Percentiles rank a stretch among this genome's conserved stretches.
phyloP scores from a whole-genome alignment of 2,329 filamentous ascomycete genomes.

The Microcyclospora pomicola region DNA sequence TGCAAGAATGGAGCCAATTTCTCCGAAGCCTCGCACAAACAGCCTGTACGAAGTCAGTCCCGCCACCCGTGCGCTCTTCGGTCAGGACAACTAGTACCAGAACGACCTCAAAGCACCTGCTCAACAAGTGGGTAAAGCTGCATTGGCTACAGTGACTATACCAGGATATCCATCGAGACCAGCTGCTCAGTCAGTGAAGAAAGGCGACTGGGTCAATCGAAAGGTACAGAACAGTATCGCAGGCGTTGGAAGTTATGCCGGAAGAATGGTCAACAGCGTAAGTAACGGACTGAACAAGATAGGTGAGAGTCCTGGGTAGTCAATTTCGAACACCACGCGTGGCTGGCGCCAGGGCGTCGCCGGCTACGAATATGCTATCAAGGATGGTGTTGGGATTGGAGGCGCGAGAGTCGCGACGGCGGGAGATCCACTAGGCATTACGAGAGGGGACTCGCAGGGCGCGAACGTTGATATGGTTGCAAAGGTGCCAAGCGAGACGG shows the following conservation, averaged over 20 bases:
- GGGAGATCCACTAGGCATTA: constrained; percentile 33
- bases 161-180: constrained; percentile 1
- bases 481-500: constrained; percentile 12
- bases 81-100: constrained; percentile 1
- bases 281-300: constrained; percentile 35
- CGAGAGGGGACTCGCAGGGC: constrained; percentile 20
- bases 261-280: constrained; percentile 29
- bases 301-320: constrained; percentile 30
- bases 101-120: background rate
- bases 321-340: constrained; percentile 32
- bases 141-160: too few species aligned
- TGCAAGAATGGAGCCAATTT: too few species aligned
- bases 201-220: constrained; percentile 34
- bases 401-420: constrained; percentile 31
- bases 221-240: constrained; percentile 30
- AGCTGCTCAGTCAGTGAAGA: constrained; percentile 4
- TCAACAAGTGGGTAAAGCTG: too few species aligned
- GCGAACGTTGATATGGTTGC: constrained; percentile 8
- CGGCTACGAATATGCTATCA: constrained; percentile 37
- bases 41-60: background rate
- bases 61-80: constrained; percentile 5
- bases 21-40: background rate
- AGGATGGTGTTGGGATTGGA: constrained; percentile 32
- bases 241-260: constrained; percentile 31
- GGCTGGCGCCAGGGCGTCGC: constrained; percentile 35